phyloP scores from a whole-genome alignment of 2,329 filamentous ascomycete species.

The Metarhizium guizhouense region DNA sequence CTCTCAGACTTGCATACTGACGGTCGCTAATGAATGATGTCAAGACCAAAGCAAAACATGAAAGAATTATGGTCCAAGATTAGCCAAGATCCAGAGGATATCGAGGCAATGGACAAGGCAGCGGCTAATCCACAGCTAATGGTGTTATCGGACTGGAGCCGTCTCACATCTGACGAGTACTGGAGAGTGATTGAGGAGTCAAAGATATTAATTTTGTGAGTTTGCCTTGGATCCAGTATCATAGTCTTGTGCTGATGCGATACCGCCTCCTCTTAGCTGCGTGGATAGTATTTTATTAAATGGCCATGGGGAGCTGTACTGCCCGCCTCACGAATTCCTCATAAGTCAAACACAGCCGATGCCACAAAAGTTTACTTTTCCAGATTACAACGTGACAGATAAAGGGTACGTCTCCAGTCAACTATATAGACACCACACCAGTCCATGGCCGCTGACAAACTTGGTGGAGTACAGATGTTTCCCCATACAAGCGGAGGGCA shows the following conservation, averaged over 20 bases:
- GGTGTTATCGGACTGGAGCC: constrained; percentile 9
- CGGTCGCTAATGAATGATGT: no score
- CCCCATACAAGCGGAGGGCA: no score
- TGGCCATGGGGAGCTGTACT: constrained; percentile 4
- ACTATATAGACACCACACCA: no score
- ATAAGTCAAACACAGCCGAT: background rate
- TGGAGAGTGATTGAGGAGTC: constrained; percentile 2
- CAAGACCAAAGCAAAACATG: no score
- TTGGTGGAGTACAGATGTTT: no score
- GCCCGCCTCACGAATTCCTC: background rate
- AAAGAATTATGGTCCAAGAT: background rate
- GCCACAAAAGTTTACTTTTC: background rate
- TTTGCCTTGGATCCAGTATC: no score
- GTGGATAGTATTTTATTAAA: constrained; percentile 2
- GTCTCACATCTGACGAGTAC: constrained; percentile 9
- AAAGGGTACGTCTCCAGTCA: no score
- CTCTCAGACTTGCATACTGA: no score
- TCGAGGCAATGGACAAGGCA: constrained; percentile 7
- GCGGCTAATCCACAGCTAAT: constrained; percentile 4
- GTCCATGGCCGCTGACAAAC: no score
- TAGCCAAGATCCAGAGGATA: background rate
- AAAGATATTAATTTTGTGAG: no score
- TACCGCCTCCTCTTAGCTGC: no score
- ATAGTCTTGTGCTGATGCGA: no score
- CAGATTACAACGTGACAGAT: background rate